Percentiles rank a stretch among this genome's conserved stretches.
phyloP scores from a whole-genome alignment of 305 asterid species.

The Fraxinus platypoda region DNA sequence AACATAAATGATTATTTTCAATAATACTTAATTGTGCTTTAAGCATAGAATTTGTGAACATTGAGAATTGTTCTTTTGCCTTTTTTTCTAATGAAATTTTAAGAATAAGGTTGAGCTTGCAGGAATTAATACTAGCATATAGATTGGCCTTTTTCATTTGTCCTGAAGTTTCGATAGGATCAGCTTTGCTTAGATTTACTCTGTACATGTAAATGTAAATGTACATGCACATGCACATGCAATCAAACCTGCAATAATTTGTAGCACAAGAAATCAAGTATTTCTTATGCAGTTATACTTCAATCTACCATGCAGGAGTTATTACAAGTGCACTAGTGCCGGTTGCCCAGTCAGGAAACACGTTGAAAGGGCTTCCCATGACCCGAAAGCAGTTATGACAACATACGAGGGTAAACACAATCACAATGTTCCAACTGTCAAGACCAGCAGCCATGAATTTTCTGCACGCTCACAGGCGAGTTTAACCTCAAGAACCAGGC shows the following conservation, averaged over 20 bases:
- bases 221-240: too few relatives aligned
- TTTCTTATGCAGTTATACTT: background rate
- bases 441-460: slow-evolving; percentile 62
- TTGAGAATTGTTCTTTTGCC: background rate
- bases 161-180: background rate
- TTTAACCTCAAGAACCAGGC: slow-evolving; percentile 41
- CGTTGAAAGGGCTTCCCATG: slow-evolving; percentile 95
- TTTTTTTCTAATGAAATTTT: background rate
- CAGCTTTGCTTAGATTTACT: background rate
- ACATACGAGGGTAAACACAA: slow-evolving; percentile 97
- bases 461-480: slow-evolving; percentile 34
- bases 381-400: slow-evolving; percentile 93
- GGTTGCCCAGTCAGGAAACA: slow-evolving; percentile 97
- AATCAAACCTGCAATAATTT: background rate
- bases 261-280: background rate
- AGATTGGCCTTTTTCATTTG: background rate
- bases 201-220: background rate
- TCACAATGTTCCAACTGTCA: slow-evolving; percentile 85
- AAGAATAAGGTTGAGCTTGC: background rate
- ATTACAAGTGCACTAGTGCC: slow-evolving; percentile 80
- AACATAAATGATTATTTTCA: background rate
- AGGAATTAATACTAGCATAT: background rate
- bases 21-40: background rate
- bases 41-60: background rate
- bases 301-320: slow-evolving; percentile 64